These are phyloP conservation scores for Ailanthus altissimus DNA, from an alignment of 345 rosid genomes.

Conservation along the genomic window DNA sequence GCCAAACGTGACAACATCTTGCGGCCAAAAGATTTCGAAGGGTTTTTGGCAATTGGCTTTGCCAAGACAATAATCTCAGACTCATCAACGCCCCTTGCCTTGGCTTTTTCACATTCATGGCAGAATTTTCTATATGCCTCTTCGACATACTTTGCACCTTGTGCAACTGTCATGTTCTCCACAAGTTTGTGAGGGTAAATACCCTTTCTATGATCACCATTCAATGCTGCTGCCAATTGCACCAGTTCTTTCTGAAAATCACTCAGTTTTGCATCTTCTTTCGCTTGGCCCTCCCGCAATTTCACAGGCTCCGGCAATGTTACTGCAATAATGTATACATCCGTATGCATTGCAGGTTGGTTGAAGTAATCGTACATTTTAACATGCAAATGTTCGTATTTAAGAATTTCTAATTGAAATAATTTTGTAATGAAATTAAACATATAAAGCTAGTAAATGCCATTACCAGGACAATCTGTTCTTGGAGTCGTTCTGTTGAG, in stretches of 20 bases:
- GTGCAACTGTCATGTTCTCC: slow-evolving; percentile 51
- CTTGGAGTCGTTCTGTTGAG: slow-evolving; percentile 43
- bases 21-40: slow-evolving; percentile 36
- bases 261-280: slow-evolving; percentile 47
- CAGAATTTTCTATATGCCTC: slow-evolving; percentile 46
- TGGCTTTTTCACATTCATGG: slow-evolving; percentile 47
- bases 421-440: too few relatives aligned
- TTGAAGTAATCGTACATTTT: too few relatives aligned
- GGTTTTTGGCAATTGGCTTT: slow-evolving; percentile 17
- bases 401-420: neutral
- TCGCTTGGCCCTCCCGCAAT: slow-evolving; percentile 37
- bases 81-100: slow-evolving; percentile 38
- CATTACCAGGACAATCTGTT: slow-evolving; percentile 54
- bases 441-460: too few relatives aligned
- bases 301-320: slow-evolving; percentile 49
- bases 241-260: slow-evolving; percentile 64
- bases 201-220: slow-evolving; percentile 52
- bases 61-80: slow-evolving; percentile 35
- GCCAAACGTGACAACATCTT: slow-evolving; percentile 58
- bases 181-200: slow-evolving; percentile 45
- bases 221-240: slow-evolving; percentile 59
- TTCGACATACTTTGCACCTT: slow-evolving; percentile 47
- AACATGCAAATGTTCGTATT: too few relatives aligned
- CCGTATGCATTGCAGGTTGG: neutral
- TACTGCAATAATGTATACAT: slow-evolving; percentile 29